Conservation (phyloP, 352 stramenopile genomes). For the Phytophthora nicotianae region DNA sequence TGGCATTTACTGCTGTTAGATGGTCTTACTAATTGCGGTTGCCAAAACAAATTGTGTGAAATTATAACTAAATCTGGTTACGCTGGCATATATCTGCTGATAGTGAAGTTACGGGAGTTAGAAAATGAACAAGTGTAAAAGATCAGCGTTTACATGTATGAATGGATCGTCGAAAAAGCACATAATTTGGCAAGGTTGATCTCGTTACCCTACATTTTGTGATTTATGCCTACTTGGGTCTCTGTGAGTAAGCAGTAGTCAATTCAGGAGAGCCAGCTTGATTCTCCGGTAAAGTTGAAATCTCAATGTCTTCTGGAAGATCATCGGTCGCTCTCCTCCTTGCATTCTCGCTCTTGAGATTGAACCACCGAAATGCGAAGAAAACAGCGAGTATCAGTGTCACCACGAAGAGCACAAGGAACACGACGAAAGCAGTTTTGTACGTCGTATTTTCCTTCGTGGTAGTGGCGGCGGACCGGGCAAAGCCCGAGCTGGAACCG, state of each 20-base stretch:
- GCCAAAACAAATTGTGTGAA: no score
- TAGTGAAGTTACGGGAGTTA: no score
- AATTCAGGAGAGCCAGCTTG: constrained; percentile 8
- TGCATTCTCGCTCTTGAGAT: constrained; percentile 26
- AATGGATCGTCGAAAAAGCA: no score
- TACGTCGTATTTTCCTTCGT: constrained; percentile 28
- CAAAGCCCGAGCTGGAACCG: constrained; percentile 10
- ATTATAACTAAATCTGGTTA: no score
- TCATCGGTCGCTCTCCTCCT: constrained; percentile 13
- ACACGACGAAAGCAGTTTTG: constrained; percentile 54
- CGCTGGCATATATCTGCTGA: no score
- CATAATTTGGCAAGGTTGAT: no score
- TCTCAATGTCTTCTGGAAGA: constrained; percentile 15
- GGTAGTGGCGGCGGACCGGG: background rate
- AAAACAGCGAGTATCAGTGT: constrained; percentile 24
- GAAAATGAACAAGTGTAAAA: no score
- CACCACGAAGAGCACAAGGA: constrained; percentile 45
- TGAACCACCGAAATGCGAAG: constrained; percentile 39
- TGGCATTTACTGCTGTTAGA: no score
- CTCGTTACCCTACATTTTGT: no score
- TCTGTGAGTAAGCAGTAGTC: constrained; percentile 11
- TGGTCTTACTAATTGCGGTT: no score
- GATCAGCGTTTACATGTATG: no score
- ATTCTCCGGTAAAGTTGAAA: constrained; percentile 10
- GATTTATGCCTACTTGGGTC: background rate